Percentiles rank a stretch among this genome's conserved stretches.
Evolutionary conservation across 345 rosid species (phyloP).

Genomic region (Gossypium ekmanianum): DNA sequence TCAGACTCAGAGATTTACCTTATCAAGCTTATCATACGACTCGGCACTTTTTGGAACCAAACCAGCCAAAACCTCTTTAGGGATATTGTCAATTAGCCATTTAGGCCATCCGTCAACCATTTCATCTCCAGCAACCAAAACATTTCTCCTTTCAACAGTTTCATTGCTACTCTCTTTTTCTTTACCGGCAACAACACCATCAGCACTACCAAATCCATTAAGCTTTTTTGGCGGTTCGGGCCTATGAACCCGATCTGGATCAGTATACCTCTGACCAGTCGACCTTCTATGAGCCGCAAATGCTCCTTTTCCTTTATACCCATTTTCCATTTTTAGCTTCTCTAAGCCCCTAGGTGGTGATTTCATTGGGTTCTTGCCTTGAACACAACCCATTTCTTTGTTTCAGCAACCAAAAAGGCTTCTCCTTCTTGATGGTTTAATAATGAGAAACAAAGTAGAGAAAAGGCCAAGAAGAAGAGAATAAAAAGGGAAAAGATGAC

Average conservation of each 20-base stretch:
- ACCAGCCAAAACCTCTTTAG: slow-evolving; percentile 42
- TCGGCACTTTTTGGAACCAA: slow-evolving; percentile 60
- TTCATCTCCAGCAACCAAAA: slow-evolving; percentile 21
- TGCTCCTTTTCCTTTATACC: slow-evolving; percentile 26
- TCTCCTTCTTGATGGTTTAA: slow-evolving; percentile 2
- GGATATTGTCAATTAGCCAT: slow-evolving; percentile 57
- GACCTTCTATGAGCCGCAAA: slow-evolving; percentile 32
- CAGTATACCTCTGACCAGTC: slow-evolving; percentile 39
- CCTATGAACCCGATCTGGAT: slow-evolving; percentile 14
- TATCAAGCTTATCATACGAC: slow-evolving; percentile 54
- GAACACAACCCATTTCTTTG: slow-evolving; percentile 50
- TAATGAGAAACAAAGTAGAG: neutral
- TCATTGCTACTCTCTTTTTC: slow-evolving; percentile 12
- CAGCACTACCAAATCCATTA: slow-evolving; percentile 21
- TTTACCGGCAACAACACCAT: slow-evolving; percentile 9
- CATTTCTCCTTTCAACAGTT: neutral
- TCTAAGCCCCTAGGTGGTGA: slow-evolving; percentile 38
- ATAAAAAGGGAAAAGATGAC: slow-evolving; percentile 17
- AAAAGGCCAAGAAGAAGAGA: slow-evolving; percentile 4
- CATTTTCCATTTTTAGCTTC: slow-evolving; percentile 45
- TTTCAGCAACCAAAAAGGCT: slow-evolving; percentile 5
- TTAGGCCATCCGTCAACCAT: slow-evolving; percentile 59
- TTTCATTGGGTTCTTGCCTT: slow-evolving; percentile 34
- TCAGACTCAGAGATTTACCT: slow-evolving; percentile 28
- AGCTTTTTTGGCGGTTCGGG: slow-evolving; percentile 13